These are phyloP conservation scores for Rhododendron henanense DNA, from an alignment of 148 eudicot genomes.

Conservation along the genomic window DNA sequence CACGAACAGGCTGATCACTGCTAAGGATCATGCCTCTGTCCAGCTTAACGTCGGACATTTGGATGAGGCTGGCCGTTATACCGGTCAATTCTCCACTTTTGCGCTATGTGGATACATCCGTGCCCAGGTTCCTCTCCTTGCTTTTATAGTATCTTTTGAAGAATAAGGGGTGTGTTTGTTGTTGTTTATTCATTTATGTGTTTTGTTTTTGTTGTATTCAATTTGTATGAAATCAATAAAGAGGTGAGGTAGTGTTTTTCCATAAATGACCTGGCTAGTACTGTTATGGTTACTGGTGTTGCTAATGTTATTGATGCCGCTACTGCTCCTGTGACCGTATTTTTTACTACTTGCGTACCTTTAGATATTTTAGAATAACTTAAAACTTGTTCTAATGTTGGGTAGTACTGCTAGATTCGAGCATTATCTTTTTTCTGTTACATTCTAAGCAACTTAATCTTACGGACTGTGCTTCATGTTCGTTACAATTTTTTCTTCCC, in stretches of 20 bases:
- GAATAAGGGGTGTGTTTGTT: not conserved
- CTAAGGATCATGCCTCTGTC: conserved; percentile 84
- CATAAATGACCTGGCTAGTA: not conserved
- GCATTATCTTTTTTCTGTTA: too few relatives aligned
- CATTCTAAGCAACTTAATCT: too few relatives aligned
- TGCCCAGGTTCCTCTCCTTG: conserved; percentile 47
- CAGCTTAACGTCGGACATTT: conserved; percentile 69
- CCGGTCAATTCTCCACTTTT: conserved; percentile 51
- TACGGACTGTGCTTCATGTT: not conserved
- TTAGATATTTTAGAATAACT: not conserved
- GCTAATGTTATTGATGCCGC: not conserved
- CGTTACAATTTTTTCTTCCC: not conserved
- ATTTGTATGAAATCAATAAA: not conserved
- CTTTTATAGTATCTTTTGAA: not conserved
- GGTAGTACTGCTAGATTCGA: too few relatives aligned
- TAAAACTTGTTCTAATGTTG: not conserved
- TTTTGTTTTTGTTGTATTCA: not conserved
- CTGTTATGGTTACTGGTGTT: not conserved
- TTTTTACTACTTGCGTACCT: not conserved
- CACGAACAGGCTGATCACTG: conserved; percentile 70
- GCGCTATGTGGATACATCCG: conserved; percentile 69
- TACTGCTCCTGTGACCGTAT: not conserved
- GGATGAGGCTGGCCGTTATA: conserved; percentile 63
- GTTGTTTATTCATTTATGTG: not conserved
- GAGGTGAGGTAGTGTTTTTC: not conserved